Evolutionary conservation across 2,329 filamentous ascomycete species (phyloP), one percentile per base, ranked within the genome.

Genomic region (Fusarium sp.): DNA sequence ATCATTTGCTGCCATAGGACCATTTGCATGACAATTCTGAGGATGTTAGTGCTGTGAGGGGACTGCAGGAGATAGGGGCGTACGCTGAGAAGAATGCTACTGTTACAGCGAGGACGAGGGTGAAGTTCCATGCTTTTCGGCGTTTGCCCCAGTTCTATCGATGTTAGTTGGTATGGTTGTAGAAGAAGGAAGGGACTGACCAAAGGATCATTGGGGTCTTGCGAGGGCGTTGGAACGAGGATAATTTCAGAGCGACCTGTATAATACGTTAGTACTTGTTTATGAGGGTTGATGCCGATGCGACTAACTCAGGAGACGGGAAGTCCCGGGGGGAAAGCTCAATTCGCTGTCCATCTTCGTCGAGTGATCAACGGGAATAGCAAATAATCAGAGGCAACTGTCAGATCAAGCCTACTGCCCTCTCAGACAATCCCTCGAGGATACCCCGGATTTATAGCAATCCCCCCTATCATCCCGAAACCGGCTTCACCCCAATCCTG

Each of bases 1-100:
- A 66, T 72, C 72, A 81, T 80, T 44, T 80, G 78, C 15, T 77
- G 75, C 78, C 78, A 81, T 50, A 81, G 78, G 13, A 78, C 67
- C 10, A 57, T 56, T 30, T 74, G 72, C 62, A 74, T 69, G 0
- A 63, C 55, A 8, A 74, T 55, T 0, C 66, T 72, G 26, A 63
- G 1, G 6, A 0, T 32, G 2, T 58, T 13, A 67, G 51, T 13
- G n/a, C n/a, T n/a, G n/a, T n/a, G n/a, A n/a, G n/a, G n/a, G n/a
- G n/a, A n/a, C n/a, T n/a, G n/a, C n/a, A n/a, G n/a, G 4, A 26
- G 15, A 18, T 8, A 2, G 6, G 15, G 12, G 20, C 51, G 2
- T 44, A 72, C 70, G 71, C 71, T n/a, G 71, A 44, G 60, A 80
- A 80, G 13, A 76, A 72, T 1, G 73, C 70, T 6, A 78, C 58